These are phyloP conservation scores for Straminergon stramineum DNA, from an alignment of 225 moss, liverwort and hornwort genomes.

Conservation along the genomic window DNA sequence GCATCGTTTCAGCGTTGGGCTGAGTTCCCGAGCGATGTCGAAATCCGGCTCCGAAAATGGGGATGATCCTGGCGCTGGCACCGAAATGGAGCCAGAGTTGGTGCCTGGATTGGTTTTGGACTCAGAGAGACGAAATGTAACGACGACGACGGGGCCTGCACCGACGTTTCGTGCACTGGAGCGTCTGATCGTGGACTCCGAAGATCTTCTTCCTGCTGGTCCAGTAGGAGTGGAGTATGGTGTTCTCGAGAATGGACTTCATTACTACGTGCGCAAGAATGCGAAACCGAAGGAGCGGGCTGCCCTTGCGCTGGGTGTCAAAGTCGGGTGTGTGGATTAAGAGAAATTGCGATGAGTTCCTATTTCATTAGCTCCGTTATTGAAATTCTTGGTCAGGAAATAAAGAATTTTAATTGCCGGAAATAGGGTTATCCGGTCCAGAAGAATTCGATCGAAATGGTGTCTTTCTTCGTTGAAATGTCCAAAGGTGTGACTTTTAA, in stretches of 20 bases:
- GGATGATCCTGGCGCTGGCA: background rate
- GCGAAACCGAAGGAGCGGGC: slow-evolving; percentile 82
- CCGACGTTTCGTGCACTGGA: slow-evolving; percentile 60
- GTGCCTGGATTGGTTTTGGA: background rate
- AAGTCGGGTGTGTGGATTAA: slow-evolving; percentile 55
- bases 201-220: slow-evolving; percentile 58
- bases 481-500: background rate
- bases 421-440: background rate
- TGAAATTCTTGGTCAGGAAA: background rate
- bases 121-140: background rate
- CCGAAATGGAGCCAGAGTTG: background rate
- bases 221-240: slow-evolving; percentile 71
- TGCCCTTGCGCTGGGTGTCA: slow-evolving; percentile 83
- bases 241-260: slow-evolving; percentile 66
- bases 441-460: background rate
- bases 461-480: background rate
- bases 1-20: background rate
- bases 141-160: background rate
- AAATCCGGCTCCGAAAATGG: background rate
- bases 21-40: slow-evolving; percentile 4
- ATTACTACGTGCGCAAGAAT: slow-evolving; percentile 85
- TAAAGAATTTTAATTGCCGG: background rate
- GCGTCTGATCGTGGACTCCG: slow-evolving; percentile 46
- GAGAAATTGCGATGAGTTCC: background rate
- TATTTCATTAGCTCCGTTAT: background rate